Percentiles rank a stretch among this genome's conserved stretches.
Conservation (phyloP, 805 yeast genomes). For the Lipomyces yamadae region DNA sequence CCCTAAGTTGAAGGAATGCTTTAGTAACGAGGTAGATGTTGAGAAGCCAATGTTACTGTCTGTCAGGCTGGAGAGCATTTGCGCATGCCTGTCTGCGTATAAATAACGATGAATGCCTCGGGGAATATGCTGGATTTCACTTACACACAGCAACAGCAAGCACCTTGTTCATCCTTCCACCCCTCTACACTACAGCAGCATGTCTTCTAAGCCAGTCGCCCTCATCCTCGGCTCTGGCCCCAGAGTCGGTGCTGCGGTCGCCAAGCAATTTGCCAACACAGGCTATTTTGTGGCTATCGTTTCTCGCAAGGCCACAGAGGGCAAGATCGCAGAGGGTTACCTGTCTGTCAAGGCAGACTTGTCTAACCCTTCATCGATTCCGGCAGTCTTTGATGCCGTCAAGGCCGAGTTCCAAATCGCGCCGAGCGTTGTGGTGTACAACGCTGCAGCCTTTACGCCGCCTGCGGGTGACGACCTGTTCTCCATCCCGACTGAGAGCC, state of each 20-base stretch:
- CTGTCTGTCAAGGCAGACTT: neutral
- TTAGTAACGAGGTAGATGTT: too few species aligned
- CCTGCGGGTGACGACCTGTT: too few species aligned
- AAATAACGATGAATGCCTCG: too few species aligned
- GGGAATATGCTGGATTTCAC: too few species aligned
- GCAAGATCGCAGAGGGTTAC: neutral
- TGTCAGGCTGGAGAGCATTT: too few species aligned
- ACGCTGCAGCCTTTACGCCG: neutral
- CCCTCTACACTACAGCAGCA: too few species aligned
- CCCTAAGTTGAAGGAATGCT: too few species aligned
- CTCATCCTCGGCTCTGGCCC: neutral
- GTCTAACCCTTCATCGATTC: neutral
- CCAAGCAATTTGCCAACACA: neutral
- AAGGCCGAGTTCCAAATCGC: neutral
- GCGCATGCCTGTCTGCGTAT: too few species aligned
- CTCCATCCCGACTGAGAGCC: too few species aligned
- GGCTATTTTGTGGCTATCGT: neutral
- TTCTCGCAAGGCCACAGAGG: neutral
- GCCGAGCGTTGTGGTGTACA: neutral
- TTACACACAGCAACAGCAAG: too few species aligned
- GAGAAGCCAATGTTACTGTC: too few species aligned
- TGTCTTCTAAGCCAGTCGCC: neutral
- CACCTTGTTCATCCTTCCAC: too few species aligned
- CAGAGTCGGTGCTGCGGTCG: neutral
- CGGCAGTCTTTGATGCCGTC: neutral